Evolutionary conservation across 2,329 filamentous ascomycete genomes (phyloP).

Genomic region (Dothideomycetes sp.): DNA sequence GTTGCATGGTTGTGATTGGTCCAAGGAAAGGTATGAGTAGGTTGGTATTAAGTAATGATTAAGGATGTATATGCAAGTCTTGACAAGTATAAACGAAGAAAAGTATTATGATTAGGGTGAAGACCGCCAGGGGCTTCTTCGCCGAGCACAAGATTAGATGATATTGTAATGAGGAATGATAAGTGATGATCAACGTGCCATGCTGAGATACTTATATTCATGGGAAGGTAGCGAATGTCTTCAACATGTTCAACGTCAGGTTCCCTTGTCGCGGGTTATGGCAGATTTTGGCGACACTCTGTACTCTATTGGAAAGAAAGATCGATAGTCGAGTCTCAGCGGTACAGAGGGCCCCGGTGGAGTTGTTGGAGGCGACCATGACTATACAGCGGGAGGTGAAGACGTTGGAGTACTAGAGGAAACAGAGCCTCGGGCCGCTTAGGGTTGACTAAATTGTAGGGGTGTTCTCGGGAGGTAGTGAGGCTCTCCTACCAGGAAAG

Average conservation of each 20-base stretch:
- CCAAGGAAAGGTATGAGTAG: slow-evolving; percentile 6
- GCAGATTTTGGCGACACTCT: slow-evolving; percentile 1
- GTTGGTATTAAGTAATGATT: slow-evolving; percentile 7
- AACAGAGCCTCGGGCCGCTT: neutral
- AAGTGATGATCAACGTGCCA: slow-evolving; percentile 11
- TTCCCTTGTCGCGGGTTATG: too few relatives aligned
- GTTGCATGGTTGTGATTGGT: slow-evolving; percentile 7
- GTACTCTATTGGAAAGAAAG: slow-evolving; percentile 11
- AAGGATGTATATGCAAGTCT: neutral
- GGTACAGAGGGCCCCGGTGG: slow-evolving; percentile 7
- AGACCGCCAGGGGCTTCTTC: slow-evolving; percentile 12
- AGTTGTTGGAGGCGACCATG: slow-evolving; percentile 3
- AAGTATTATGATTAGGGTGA: slow-evolving; percentile 3
- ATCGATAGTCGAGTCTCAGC: slow-evolving; percentile 14
- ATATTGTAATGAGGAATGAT: neutral
- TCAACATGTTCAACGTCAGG: too few relatives aligned
- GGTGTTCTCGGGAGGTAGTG: neutral
- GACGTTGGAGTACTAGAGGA: slow-evolving; percentile 1
- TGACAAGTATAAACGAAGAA: slow-evolving; percentile 1
- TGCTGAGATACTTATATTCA: slow-evolving; percentile 13
- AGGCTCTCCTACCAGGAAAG: neutral
- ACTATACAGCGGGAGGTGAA: slow-evolving; percentile 4
- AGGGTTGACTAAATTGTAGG: neutral
- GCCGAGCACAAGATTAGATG: slow-evolving; percentile 10
- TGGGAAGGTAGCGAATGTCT: too few relatives aligned